A percentile compares a stretch with the other conserved stretches of the same genome.
phyloP scores from a whole-genome alignment of 1,284 basidiomycete genomes.

The Agaricales sp. region DNA sequence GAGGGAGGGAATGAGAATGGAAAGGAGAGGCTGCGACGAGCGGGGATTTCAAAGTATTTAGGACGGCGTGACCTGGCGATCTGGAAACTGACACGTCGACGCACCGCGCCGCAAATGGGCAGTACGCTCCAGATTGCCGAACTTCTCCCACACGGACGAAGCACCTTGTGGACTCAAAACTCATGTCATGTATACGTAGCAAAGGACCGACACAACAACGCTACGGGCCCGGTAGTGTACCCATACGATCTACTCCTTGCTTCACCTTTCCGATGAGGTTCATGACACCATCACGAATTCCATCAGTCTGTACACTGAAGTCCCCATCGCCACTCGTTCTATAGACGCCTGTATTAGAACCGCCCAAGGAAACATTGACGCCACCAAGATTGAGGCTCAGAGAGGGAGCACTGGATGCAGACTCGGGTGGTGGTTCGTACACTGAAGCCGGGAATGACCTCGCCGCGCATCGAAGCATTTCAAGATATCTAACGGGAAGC shows the following conservation, averaged over 20 bases:
- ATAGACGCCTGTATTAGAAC: constrained; percentile 76
- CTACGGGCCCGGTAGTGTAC: constrained; percentile 16
- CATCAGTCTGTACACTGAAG: constrained; percentile 70
- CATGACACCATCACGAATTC: constrained; percentile 77
- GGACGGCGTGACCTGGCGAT: background rate
- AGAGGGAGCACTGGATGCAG: constrained; percentile 55
- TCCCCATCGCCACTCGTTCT: constrained; percentile 56
- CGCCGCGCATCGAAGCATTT: constrained; percentile 62
- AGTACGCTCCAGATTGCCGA: background rate
- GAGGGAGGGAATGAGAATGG: constrained; percentile 19
- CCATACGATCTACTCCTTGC: constrained; percentile 78
- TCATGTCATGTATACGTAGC: background rate
- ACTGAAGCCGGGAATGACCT: constrained; percentile 51
- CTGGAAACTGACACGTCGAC: background rate
- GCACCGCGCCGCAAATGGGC: background rate
- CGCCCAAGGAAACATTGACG: constrained; percentile 87
- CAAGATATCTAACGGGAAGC: constrained; percentile 46
- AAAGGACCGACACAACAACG: background rate
- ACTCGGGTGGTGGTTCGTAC: constrained; percentile 62
- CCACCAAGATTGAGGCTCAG: constrained; percentile 85
- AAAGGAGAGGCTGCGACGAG: constrained; percentile 13
- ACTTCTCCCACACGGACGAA: background rate
- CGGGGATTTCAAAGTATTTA: too few species aligned
- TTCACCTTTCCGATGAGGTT: constrained; percentile 82
- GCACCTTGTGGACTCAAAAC: too few species aligned